Evolutionary conservation across 192 early-diverging fungal species (phyloP).

Genomic region (Chytriomyces confervae): DNA sequence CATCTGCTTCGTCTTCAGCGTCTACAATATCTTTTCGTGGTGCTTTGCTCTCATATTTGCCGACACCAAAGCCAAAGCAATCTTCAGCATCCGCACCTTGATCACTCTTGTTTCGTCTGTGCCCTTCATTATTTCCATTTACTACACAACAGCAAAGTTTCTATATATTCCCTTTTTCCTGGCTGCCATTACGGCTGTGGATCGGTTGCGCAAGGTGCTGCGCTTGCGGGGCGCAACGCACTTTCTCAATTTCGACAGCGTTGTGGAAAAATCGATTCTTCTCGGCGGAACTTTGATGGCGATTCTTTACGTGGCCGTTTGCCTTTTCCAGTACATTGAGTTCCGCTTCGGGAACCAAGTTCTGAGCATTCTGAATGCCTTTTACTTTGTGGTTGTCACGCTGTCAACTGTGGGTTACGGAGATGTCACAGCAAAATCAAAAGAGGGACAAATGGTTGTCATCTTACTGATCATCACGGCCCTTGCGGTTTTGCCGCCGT

Average conservation of each 20-base stretch:
- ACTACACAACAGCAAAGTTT: slow-evolving; percentile 50
- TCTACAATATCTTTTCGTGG: slow-evolving; percentile 17
- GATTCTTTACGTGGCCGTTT: slow-evolving; percentile 66
- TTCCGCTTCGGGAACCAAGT: slow-evolving; percentile 48
- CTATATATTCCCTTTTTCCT: slow-evolving; percentile 72
- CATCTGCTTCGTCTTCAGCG: slow-evolving; percentile 8
- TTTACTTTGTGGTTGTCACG: slow-evolving; percentile 70
- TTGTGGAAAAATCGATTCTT: slow-evolving; percentile 59
- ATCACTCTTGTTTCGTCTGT: slow-evolving; percentile 58
- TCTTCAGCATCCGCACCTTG: slow-evolving; percentile 55
- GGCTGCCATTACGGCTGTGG: slow-evolving; percentile 59
- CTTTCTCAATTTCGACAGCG: slow-evolving; percentile 30
- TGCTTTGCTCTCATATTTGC: background rate
- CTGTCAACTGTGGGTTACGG: slow-evolving; percentile 79
- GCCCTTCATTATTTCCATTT: slow-evolving; percentile 59
- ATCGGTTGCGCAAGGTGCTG: slow-evolving; percentile 60
- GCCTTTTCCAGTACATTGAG: slow-evolving; percentile 67
- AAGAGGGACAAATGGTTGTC: slow-evolving; percentile 61
- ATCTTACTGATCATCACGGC: slow-evolving; percentile 65
- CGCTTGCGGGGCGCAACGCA: slow-evolving; percentile 47
- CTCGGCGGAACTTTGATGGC: slow-evolving; percentile 58
- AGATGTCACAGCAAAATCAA: slow-evolving; percentile 65
- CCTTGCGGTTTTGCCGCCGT: slow-evolving; percentile 63
- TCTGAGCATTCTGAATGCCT: slow-evolving; percentile 15
- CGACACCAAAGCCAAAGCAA: slow-evolving; percentile 24